Evolutionary conservation across 169 alveolate species (phyloP), one percentile per base, ranked within the genome.

Genomic region (Plasmodium cynomolgi): DNA sequence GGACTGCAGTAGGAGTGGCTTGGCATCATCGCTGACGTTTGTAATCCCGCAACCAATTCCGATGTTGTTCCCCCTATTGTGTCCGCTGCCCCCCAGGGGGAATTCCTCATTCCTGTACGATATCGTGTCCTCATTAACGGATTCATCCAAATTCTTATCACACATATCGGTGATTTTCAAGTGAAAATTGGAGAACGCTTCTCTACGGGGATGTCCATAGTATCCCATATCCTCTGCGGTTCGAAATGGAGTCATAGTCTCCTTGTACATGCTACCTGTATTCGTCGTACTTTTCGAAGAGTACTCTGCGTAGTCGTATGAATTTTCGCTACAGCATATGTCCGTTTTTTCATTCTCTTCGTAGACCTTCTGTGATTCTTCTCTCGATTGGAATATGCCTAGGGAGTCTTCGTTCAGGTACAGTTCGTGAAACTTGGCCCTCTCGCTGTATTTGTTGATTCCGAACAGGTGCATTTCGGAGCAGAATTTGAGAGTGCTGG

Each of bases 391-490:
- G 31, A 85, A 77, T 31, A 85, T 20, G 37, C 68, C 58, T 39
- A 85, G 17, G 17, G 84, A 74, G 17, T 73, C 58, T 9, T 85
- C 39, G 41, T 74, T 85, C 41, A 85, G 26, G 29, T 85, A 85
- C 11, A 34, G 26, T 2, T 47, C 79, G 62, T 85, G 93, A 15
- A 85, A 85, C 37, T 50, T 33, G n/a, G 80, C 56, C 20, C 31
- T 74, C 31, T 74, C 84, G 9, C n/a, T 50, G 29, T 85, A 47
- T 15, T 85, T 85, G 20, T 44, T 44, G 34, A 85, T 75, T 15
- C 81, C 93, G 26, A 75, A 85, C 5, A 85, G 6, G 17, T 74
- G 93, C 56, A 85, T 50, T 85, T 85, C 93, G 6, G 93, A 85
- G 37, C 93, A 85, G 31, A 85, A 85, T 1, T 33, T 26, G 33